phyloP scores from a whole-genome alignment of 2,329 filamentous ascomycete genomes.

The Peltaster fructicola region DNA sequence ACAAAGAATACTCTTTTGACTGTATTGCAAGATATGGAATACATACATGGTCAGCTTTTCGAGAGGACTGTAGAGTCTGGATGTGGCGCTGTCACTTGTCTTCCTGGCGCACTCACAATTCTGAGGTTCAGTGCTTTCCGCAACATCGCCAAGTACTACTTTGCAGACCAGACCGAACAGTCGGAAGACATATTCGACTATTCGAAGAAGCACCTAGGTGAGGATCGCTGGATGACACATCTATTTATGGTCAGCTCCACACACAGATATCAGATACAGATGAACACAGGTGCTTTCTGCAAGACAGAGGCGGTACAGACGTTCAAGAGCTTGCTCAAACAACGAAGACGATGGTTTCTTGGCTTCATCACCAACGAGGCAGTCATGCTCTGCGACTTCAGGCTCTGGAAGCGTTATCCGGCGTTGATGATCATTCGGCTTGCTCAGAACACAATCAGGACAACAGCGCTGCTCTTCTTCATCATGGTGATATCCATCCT shows the following conservation, averaged over 20 bases:
- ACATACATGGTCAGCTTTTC: slow-evolving; percentile 90
- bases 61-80: slow-evolving; percentile 90
- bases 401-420: slow-evolving; percentile 82
- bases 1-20: slow-evolving; percentile 79
- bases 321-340: slow-evolving; percentile 71
- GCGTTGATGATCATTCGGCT: slow-evolving; percentile 73
- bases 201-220: slow-evolving; percentile 84
- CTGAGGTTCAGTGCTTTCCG: slow-evolving; percentile 90
- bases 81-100: slow-evolving; percentile 83
- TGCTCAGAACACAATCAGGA: slow-evolving; percentile 91
- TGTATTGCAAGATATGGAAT: slow-evolving; percentile 92
- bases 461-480: slow-evolving; percentile 84
- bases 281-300: slow-evolving; percentile 95
- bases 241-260: slow-evolving; percentile 97
- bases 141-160: slow-evolving; percentile 96
- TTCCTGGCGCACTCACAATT: slow-evolving; percentile 90
- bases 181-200: slow-evolving; percentile 95
- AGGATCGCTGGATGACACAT: slow-evolving; percentile 93
- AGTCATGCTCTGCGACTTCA: slow-evolving; percentile 90
- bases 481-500: slow-evolving; percentile 77
- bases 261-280: slow-evolving; percentile 85
- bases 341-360: slow-evolving; percentile 88
- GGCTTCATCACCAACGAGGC: slow-evolving; percentile 89
- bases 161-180: slow-evolving; percentile 88
- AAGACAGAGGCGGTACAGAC: slow-evolving; percentile 95